A percentile compares a stretch with the other conserved stretches of the same genome.
Conservation (phyloP, 2,329 filamentous ascomycete species). For the Ceratocystis variospora region DNA sequence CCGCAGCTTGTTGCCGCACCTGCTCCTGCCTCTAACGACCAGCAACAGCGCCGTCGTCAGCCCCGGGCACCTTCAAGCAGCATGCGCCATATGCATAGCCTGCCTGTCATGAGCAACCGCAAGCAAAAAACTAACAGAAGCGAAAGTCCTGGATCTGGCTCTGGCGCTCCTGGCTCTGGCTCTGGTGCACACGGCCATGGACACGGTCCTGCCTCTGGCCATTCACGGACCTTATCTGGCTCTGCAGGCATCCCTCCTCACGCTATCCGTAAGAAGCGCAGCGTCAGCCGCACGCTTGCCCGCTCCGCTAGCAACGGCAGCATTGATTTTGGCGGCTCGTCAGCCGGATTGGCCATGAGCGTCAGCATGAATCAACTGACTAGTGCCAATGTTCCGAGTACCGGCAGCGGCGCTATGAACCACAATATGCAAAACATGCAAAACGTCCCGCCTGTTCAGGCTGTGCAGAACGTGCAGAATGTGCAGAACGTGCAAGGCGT, state of each 20-base stretch:
- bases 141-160: not conserved
- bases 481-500: no score
- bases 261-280: not conserved
- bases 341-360: not conserved
- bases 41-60: not conserved
- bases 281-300: not conserved
- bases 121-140: not conserved
- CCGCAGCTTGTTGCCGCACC: not conserved
- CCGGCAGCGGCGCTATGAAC: not conserved
- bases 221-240: not conserved
- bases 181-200: not conserved
- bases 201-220: not conserved
- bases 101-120: not conserved
- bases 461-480: no score
- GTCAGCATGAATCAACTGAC: not conserved
- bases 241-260: not conserved
- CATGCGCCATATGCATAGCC: conserved; percentile 7
- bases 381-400: not conserved
- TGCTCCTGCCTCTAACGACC: not conserved
- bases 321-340: not conserved
- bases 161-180: not conserved
- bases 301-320: not conserved
- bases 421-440: no score
- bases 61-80: conserved; percentile 9
- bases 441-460: no score